Evolutionary conservation across 176 grass and related monocot species (phyloP).

Genomic region (barley (Hordeum vulgare)): DNA sequence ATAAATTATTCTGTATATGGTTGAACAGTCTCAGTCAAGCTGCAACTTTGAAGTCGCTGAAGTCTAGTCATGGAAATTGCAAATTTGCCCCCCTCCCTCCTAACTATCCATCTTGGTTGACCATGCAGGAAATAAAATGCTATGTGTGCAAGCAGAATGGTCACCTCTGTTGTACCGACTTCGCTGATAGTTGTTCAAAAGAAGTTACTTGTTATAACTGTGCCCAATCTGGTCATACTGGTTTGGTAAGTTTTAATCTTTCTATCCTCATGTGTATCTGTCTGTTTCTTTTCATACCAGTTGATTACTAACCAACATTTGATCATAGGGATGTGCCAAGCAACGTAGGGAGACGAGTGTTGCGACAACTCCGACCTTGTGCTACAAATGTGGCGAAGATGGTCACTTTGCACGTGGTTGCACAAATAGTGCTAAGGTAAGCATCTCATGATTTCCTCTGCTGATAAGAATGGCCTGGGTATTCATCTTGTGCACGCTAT

Average conservation of each 20-base stretch:
- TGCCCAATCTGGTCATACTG: constrained; percentile 79
- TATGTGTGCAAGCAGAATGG: constrained; percentile 79
- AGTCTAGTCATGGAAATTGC: neutral
- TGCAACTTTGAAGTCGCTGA: neutral
- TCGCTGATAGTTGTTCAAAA: constrained; percentile 46
- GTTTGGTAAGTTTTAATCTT: constrained; percentile 53
- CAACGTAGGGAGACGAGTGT: constrained; percentile 43
- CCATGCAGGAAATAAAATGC: constrained; percentile 86
- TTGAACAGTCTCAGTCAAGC: neutral
- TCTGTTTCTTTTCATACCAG: constrained; percentile 10
- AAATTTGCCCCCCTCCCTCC: constrained; percentile 1
- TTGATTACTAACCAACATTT: constrained; percentile 23
- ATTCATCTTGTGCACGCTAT: neutral
- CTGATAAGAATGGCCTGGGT: neutral
- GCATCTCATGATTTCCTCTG: neutral
- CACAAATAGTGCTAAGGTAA: constrained; percentile 50
- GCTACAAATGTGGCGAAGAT: constrained; percentile 66
- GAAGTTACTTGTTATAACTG: constrained; percentile 89
- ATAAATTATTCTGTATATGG: neutral
- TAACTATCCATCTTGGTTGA: constrained; percentile 13
- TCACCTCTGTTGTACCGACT: constrained; percentile 79
- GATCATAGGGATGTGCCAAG: constrained; percentile 84
- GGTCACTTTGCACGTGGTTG: constrained; percentile 85
- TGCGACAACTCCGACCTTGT: constrained; percentile 28
- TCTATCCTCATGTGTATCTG: neutral